Percentiles rank a stretch among this genome's conserved stretches.
These are phyloP conservation scores for Cladophialophora yegresii DNA, from an alignment of 2,329 filamentous ascomycete genomes.

Conservation along the genomic window DNA sequence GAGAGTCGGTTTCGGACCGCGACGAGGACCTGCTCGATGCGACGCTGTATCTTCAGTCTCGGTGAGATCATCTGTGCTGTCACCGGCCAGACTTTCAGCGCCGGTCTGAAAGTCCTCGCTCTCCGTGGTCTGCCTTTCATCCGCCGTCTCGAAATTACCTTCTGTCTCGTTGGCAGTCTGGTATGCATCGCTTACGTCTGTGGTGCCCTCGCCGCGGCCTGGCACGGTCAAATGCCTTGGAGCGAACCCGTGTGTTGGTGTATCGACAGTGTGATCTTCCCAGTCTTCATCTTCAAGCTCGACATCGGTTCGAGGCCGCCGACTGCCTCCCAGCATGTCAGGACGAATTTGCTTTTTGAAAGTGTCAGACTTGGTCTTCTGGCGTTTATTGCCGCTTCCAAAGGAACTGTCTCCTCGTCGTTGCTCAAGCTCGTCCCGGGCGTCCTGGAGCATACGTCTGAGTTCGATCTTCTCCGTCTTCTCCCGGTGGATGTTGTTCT, in stretches of 20 bases:
- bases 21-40: conserved; percentile 41
- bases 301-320: conserved; percentile 75
- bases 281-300: conserved; percentile 79
- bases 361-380: conserved; percentile 64
- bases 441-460: conserved; percentile 90
- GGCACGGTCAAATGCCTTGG: conserved; percentile 36
- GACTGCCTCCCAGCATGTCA: conserved; percentile 70
- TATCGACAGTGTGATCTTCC: conserved; percentile 74
- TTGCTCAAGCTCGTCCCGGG: conserved; percentile 83
- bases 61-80: conserved; percentile 77
- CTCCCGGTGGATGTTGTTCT: conserved; percentile 92
- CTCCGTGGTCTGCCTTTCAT: conserved; percentile 77
- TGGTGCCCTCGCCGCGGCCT: conserved; percentile 36
- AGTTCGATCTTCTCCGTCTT: conserved; percentile 98
- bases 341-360: conserved; percentile 79
- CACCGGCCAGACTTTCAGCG: conserved; percentile 69
- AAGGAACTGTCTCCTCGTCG: conserved; percentile 55
- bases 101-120: conserved; percentile 95
- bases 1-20: conserved; percentile 46
- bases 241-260: conserved; percentile 38
- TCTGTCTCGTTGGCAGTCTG: conserved; percentile 78
- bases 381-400: conserved; percentile 56
- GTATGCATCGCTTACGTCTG: conserved; percentile 67
- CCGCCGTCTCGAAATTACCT: conserved; percentile 70
- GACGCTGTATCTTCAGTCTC: conserved; percentile 70